Evolutionary conservation across 495 filamentous ascomycete species (phyloP).

Genomic region (Paragyromitra xinjiangensis): DNA sequence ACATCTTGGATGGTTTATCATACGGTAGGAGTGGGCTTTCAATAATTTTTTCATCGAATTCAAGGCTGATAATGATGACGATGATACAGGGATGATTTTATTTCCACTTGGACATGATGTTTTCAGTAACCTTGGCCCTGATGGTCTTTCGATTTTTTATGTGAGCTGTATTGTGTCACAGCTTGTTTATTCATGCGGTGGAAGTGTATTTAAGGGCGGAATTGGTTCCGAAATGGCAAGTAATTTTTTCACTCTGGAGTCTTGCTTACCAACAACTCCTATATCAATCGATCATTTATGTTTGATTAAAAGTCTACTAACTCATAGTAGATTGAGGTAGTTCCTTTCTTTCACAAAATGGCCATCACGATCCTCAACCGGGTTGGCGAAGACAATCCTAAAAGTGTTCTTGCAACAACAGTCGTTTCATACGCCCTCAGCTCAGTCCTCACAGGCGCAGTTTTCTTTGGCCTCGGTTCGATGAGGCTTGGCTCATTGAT

Average conservation of each 20-base stretch:
- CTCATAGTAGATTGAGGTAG: conserved; percentile 80
- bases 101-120: conserved; percentile 88
- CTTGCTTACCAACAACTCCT: not conserved
- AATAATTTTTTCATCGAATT: not conserved
- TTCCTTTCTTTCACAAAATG: conserved; percentile 98
- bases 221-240: conserved; percentile 93
- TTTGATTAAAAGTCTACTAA: conserved; percentile 19
- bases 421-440: conserved; percentile 90
- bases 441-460: conserved; percentile 85
- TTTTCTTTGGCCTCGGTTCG: conserved; percentile 89
- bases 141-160: conserved; percentile 98
- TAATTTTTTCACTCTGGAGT: conserved; percentile 13
- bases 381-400: conserved; percentile 80
- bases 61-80: not conserved
- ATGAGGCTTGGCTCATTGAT: conserved; percentile 88
- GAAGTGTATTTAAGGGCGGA: conserved; percentile 88
- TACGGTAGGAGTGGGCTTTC: conserved; percentile 70
- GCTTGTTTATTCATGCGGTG: conserved; percentile 83
- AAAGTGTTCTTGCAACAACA: conserved; percentile 88
- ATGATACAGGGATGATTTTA: conserved; percentile 78
- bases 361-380: conserved; percentile 81
- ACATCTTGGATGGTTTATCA: conserved; percentile 91
- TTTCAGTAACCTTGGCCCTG: conserved; percentile 82
- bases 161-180: conserved; percentile 96
- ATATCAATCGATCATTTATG: not conserved